Evolutionary conservation across 352 stramenopile genomes (phyloP).

Genomic region (Globisporangium abappressorium): DNA sequence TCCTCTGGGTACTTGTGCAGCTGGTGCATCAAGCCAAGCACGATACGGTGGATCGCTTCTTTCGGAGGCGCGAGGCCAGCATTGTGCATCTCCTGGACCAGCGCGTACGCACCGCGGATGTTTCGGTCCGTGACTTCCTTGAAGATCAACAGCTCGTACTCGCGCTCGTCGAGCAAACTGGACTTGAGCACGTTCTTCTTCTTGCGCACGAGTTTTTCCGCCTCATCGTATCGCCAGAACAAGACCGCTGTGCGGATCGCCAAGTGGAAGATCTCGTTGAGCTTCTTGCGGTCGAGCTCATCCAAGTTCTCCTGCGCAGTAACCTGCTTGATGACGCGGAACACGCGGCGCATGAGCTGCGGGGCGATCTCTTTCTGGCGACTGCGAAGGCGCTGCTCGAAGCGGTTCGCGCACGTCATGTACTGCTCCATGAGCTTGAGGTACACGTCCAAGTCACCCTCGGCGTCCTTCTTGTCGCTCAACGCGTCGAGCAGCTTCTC

Average conservation of each 20-base stretch:
- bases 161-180: constrained; percentile 26
- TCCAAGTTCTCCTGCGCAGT: constrained; percentile 22
- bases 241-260: constrained; percentile 53
- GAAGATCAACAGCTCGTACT: constrained; percentile 77
- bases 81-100: constrained; percentile 85
- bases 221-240: constrained; percentile 64
- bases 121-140: constrained; percentile 47
- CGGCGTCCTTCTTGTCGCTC: constrained; percentile 21
- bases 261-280: constrained; percentile 52
- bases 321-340: constrained; percentile 42
- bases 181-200: constrained; percentile 43
- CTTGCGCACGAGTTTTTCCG: constrained; percentile 42
- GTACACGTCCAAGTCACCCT: constrained; percentile 48
- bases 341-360: constrained; percentile 73
- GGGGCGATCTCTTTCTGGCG: constrained; percentile 42
- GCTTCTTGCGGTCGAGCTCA: constrained; percentile 26
- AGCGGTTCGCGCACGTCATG: constrained; percentile 64
- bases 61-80: constrained; percentile 54
- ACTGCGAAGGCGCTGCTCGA: constrained; percentile 49
- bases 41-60: constrained; percentile 72
- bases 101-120: constrained; percentile 42
- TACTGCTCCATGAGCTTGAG: constrained; percentile 75
- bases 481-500: constrained; percentile 35
- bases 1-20: constrained; percentile 22
- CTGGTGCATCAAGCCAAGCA: constrained; percentile 53